Evolutionary conservation across 1,284 basidiomycete species (phyloP), one percentile per base, ranked within the genome.

Genomic region (Malassezia yamatoensis): DNA sequence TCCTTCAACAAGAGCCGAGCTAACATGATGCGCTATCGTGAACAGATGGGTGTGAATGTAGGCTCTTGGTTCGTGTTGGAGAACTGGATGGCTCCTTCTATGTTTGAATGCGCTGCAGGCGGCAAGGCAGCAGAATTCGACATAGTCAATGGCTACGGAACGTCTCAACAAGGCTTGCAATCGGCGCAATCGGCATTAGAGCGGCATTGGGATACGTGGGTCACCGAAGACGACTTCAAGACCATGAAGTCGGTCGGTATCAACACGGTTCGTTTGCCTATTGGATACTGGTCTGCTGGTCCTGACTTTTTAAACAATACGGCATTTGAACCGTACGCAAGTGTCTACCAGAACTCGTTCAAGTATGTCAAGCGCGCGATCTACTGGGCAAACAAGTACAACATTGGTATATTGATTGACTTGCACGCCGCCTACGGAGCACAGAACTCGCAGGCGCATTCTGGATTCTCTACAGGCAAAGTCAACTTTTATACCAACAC

Each of bases 141-240:
- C 60, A 58, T 79, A 8, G 75, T 78, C 0, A 66, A 63, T 32
- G 78, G 78, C 11, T 80, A 77, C 66, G 77, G 76, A 80, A 84
- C 66, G 78, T 84, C 57, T 79, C 79, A 24, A 78, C 58, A 72
- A 7, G 75, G 76, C 18, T 62, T 76, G 9, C 63, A 67, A 45
- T 72, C 70, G 59, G 83, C 85, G 16, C 62, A 55, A n/a, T 62
- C 67, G 12, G 61, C 64, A 52, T 58, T 88, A 57, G 85, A 88
- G 74, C 78, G 78, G 43, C 86, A 87, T 73, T 88, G 86, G 86
- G 84, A 85, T 63, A 85, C 83, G 6, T 88, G 83, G 76, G 82
- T 88, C 71, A 83, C 78, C n/a, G 76, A 78, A 49, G 67, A 70
- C 35, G 78, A 79, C 56, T 78, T 79, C 59, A 62, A 65, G 49